Conservation (phyloP, 2,329 filamentous ascomycete species). For the Colletotrichum sp. region DNA sequence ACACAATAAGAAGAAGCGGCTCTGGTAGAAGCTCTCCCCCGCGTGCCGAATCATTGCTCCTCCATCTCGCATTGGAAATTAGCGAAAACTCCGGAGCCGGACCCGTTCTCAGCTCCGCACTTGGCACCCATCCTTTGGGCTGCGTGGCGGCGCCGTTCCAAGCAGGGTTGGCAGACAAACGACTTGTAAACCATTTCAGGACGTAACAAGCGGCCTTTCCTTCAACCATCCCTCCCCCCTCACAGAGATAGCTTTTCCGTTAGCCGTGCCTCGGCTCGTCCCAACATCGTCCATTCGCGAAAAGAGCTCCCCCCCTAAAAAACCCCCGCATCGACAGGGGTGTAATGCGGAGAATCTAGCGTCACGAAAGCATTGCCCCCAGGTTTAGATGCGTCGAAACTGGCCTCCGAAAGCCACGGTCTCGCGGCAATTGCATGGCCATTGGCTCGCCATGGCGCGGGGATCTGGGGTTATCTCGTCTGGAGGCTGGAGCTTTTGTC, state of each 20-base stretch:
- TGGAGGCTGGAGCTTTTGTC: not conserved
- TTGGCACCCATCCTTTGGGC: not conserved
- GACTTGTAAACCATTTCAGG: constrained; percentile 14
- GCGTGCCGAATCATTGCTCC: not conserved
- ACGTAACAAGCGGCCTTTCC: not conserved
- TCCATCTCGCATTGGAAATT: not conserved
- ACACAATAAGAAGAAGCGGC: not conserved
- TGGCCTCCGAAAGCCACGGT: not conserved
- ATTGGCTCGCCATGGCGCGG: constrained; percentile 1
- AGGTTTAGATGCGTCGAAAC: constrained; percentile 1
- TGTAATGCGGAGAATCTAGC: constrained; percentile 7
- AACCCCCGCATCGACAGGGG: constrained; percentile 17
- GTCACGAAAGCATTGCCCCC: constrained; percentile 4
- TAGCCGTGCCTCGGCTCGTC: constrained; percentile 3
- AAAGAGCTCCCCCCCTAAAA: not conserved
- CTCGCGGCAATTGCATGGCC: not conserved
- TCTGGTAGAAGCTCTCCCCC: not conserved
- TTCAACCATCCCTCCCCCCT: not conserved
- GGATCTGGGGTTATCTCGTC: not conserved
- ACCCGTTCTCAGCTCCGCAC: not conserved
- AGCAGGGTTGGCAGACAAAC: not conserved
- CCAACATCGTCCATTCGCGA: not conserved
- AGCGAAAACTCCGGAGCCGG: not conserved
- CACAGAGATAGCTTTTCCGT: not conserved
- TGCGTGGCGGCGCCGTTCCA: not conserved